Percentiles rank a stretch among this genome's conserved stretches.
phyloP scores from a whole-genome alignment of 495 filamentous ascomycete species.

The Penicillium dipodomyicola region DNA sequence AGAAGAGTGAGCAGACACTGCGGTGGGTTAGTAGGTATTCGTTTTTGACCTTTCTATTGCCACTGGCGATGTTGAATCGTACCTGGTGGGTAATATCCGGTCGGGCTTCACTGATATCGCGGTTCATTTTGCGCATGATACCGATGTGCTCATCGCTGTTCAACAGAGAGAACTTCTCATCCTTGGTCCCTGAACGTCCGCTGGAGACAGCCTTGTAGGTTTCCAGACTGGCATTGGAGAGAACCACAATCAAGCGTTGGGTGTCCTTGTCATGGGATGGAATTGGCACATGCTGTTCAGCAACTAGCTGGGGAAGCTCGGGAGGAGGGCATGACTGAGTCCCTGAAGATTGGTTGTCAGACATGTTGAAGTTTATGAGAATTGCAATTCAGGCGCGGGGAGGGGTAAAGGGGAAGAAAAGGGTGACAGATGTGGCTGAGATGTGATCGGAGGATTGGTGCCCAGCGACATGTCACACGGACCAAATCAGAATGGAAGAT shows the following conservation, averaged over 20 bases:
- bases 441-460: constrained; percentile 5
- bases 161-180: constrained; percentile 92
- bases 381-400: constrained; percentile 5
- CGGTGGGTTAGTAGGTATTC: constrained; percentile 9
- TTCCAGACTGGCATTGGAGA: constrained; percentile 95
- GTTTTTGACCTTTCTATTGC: background rate
- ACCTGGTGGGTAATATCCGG: constrained; percentile 99
- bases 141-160: constrained; percentile 99
- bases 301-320: constrained; percentile 82
- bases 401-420: constrained; percentile 3
- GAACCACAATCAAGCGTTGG: constrained; percentile 87
- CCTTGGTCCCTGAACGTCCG: constrained; percentile 64
- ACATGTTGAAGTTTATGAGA: constrained; percentile 12
- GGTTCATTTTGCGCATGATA: constrained; percentile 98
- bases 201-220: constrained; percentile 85
- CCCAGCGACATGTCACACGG: constrained; percentile 5
- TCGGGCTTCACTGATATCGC: constrained; percentile 95
- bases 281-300: constrained; percentile 88
- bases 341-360: constrained; percentile 45
- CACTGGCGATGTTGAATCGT: constrained; percentile 26
- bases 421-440: background rate
- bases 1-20: constrained; percentile 96
- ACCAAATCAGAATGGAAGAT: background rate
- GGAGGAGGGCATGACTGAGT: constrained; percentile 95
- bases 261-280: constrained; percentile 81